Evolutionary conservation across 2,329 filamentous ascomycete genomes (phyloP), one percentile per base, ranked within the genome.

Genomic region (Helicocarpus griseus): DNA sequence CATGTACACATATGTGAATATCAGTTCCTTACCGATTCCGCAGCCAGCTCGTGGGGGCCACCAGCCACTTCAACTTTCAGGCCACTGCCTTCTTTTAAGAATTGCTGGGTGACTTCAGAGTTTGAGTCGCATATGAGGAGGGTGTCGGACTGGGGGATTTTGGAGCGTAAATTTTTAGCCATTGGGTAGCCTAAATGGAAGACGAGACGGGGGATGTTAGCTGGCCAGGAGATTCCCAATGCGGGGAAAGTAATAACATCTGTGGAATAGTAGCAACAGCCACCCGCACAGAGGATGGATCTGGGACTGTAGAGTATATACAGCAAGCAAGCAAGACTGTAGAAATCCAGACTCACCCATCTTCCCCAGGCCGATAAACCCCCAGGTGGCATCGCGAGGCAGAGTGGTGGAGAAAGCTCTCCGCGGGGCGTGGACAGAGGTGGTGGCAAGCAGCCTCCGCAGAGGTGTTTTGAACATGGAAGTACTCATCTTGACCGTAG

Each of bases 81-180:
- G 17, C 75, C 73, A 39, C 71, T 66, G 31, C 29, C 5, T 5
- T 67, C 61, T 63, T 83, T 82, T 28, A 76, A 69, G 59, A 87
- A 86, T 55, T 73, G 73, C 55, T 77, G 67, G 1, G 76, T 74
- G 2, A 77, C 73, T 35, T 75, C 71, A 17, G 73, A 66, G 61
- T 87, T 86, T 55, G 85, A 75, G 63, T 88, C 85, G 61, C 81
- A 80, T 29, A 88, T 69, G 53, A 81, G 73, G 45, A 88, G 65
- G 0, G 73, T 80, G 63, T 88, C 85, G 8, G 75, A 73, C 21
- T 73, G 68, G 3, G 82, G 78, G 28, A 86, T 76, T 64, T 86
- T 87, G 35, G 78, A 74, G 59, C 83, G 77, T 4, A 88, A 73
- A 60, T 87, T 88, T 65, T 76, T 79, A 33, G 85, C 85, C 85